Conservation (phyloP, 768 basidiomycete genomes). For the Boletus speciosus region DNA sequence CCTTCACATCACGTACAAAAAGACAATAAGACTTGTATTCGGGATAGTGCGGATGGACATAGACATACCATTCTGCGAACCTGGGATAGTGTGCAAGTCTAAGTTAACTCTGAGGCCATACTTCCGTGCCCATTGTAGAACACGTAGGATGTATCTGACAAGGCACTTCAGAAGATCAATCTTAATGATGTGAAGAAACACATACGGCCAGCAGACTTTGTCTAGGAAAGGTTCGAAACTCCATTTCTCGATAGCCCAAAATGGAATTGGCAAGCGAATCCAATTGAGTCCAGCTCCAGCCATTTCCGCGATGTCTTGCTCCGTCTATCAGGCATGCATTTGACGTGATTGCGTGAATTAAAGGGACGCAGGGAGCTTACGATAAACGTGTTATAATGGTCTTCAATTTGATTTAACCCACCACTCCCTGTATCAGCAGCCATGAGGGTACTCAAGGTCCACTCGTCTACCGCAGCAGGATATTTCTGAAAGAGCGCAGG, state of each 20-base stretch:
- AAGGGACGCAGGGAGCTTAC: slow-evolving; percentile 39
- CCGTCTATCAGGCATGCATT: slow-evolving; percentile 51
- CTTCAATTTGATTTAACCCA: slow-evolving; percentile 62
- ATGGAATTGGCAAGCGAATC: slow-evolving; percentile 76
- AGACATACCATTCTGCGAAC: slow-evolving; percentile 65
- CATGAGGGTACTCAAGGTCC: slow-evolving; percentile 64
- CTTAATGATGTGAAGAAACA: slow-evolving; percentile 4
- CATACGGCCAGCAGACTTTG: slow-evolving; percentile 70
- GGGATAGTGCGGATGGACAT: not conserved
- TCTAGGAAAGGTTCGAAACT: slow-evolving; percentile 73
- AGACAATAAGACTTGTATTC: not conserved
- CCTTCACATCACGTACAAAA: slow-evolving; percentile 29
- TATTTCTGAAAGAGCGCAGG: slow-evolving; percentile 64
- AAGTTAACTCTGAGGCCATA: slow-evolving; percentile 84
- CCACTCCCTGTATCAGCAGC: slow-evolving; percentile 58
- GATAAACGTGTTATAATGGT: slow-evolving; percentile 82
- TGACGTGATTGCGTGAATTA: not conserved
- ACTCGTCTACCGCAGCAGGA: slow-evolving; percentile 57
- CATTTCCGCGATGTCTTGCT: slow-evolving; percentile 85
- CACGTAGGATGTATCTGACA: slow-evolving; percentile 65
- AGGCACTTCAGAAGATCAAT: slow-evolving; percentile 1
- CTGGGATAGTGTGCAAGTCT: slow-evolving; percentile 78
- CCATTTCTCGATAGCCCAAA: slow-evolving; percentile 82
- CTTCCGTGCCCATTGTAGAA: slow-evolving; percentile 81
- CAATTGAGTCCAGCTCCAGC: slow-evolving; percentile 87